Percentiles rank a stretch among this genome's conserved stretches.
phyloP scores from a whole-genome alignment of 768 basidiomycete genomes.

The Lactarius trivialis region DNA sequence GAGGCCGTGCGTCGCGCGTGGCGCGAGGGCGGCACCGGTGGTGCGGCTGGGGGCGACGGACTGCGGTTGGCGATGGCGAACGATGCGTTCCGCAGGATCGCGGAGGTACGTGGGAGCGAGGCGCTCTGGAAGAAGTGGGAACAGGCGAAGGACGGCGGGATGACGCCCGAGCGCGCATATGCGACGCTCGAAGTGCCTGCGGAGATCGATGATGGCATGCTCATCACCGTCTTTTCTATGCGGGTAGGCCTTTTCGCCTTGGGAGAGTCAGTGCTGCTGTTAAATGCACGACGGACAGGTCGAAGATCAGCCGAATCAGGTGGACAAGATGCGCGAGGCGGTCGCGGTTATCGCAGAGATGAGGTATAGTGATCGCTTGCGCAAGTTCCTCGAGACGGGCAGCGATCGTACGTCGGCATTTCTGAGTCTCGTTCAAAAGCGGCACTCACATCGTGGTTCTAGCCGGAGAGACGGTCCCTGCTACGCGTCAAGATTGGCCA shows the following conservation, averaged over 20 bases:
- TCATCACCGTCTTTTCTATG: constrained; percentile 65
- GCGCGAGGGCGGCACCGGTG: constrained; percentile 34
- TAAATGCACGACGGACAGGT: constrained; percentile 37
- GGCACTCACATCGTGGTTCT: not conserved
- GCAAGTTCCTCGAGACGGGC: constrained; percentile 58
- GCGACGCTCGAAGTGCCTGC: constrained; percentile 59
- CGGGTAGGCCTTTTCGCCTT: constrained; percentile 42
- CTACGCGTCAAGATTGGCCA: constrained; percentile 60
- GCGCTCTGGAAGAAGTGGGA: constrained; percentile 47
- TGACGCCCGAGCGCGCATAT: constrained; percentile 70
- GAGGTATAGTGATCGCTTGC: constrained; percentile 64
- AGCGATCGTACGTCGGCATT: constrained; percentile 57
- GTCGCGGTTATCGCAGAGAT: constrained; percentile 67
- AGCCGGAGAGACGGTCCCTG: constrained; percentile 61
- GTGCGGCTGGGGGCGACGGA: constrained; percentile 30
- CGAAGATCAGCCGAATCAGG: constrained; percentile 61
- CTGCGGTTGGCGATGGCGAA: constrained; percentile 49
- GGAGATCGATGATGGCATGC: constrained; percentile 72
- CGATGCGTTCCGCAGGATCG: constrained; percentile 63
- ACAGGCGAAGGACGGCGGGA: constrained; percentile 45
- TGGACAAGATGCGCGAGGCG: constrained; percentile 68
- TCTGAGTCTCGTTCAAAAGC: not conserved
- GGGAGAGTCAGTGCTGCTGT: constrained; percentile 6
- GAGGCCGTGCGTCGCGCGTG: constrained; percentile 51
- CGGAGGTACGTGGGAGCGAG: constrained; percentile 52